Evolutionary conservation across 1,284 basidiomycete genomes (phyloP).

Genomic region (Ustilago sp.): DNA sequence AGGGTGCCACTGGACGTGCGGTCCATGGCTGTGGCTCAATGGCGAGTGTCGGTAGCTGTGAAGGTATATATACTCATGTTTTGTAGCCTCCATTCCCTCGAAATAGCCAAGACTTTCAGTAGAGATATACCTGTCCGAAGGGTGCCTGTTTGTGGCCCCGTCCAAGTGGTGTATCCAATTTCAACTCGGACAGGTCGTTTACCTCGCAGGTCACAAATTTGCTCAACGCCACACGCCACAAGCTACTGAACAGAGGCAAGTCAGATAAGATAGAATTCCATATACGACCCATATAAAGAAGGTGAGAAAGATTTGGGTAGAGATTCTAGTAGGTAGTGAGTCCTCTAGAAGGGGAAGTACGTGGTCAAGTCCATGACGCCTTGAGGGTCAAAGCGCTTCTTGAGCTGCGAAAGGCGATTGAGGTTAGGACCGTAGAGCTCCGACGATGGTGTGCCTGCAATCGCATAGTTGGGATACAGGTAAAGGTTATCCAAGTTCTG

Average conservation of each 20-base stretch:
- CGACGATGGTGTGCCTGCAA: slow-evolving; percentile 35
- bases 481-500: slow-evolving; percentile 52
- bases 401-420: slow-evolving; percentile 36
- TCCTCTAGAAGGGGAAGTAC: slow-evolving; percentile 48
- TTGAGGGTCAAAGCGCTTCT: slow-evolving; percentile 46
- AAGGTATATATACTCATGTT: too few relatives aligned
- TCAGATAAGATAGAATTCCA: background rate
- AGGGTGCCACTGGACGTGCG: too few relatives aligned
- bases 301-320: background rate
- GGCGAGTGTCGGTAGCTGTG: too few relatives aligned
- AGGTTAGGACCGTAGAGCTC: slow-evolving; percentile 49
- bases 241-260: background rate
- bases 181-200: too few relatives aligned
- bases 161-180: too few relatives aligned
- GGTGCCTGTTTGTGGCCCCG: too few relatives aligned
- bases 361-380: slow-evolving; percentile 58
- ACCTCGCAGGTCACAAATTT: too few relatives aligned
- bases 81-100: too few relatives aligned
- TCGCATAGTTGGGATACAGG: slow-evolving; percentile 62
- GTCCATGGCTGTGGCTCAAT: too few relatives aligned
- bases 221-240: background rate
- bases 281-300: background rate
- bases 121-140: too few relatives aligned
- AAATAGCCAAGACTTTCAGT: too few relatives aligned
- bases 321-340: too few relatives aligned